These are phyloP conservation scores for Arachnopeziza araneosa DNA, from an alignment of 2,329 filamentous ascomycete genomes.

Conservation along the genomic window DNA sequence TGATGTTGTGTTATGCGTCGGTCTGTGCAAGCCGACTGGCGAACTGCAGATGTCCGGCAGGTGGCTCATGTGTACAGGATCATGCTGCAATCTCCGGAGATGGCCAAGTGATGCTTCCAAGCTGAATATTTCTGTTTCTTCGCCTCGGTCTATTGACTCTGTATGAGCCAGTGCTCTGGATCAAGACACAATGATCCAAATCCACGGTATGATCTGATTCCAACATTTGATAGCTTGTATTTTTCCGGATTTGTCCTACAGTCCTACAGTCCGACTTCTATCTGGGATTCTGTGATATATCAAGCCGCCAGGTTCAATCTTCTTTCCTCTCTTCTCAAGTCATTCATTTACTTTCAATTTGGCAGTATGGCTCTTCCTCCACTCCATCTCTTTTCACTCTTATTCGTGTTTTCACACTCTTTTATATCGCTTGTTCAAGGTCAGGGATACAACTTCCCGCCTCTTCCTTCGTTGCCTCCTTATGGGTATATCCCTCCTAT, in stretches of 20 bases:
- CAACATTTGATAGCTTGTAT: neutral
- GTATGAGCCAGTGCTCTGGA: neutral
- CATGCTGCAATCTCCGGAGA: neutral
- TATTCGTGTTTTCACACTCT: neutral
- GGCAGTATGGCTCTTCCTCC: neutral
- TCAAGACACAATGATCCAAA: neutral
- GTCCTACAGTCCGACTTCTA: neutral
- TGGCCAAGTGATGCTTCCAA: neutral
- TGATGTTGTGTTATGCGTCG: neutral
- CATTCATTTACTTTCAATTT: neutral
- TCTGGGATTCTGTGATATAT: neutral
- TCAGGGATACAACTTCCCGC: neutral
- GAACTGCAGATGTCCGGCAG: neutral
- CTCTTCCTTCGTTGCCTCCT: no score
- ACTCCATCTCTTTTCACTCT: neutral
- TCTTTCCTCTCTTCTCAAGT: neutral
- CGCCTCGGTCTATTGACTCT: neutral
- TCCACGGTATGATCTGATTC: neutral
- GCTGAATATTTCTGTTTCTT: neutral
- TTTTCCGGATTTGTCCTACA: neutral
- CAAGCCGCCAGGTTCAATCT: neutral
- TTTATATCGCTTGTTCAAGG: neutral
- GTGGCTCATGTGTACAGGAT: neutral
- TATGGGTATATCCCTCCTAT: neutral
- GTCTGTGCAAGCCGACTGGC: neutral